phyloP scores from a whole-genome alignment of 495 filamentous ascomycete genomes.

The Clavariopsis aquatica region DNA sequence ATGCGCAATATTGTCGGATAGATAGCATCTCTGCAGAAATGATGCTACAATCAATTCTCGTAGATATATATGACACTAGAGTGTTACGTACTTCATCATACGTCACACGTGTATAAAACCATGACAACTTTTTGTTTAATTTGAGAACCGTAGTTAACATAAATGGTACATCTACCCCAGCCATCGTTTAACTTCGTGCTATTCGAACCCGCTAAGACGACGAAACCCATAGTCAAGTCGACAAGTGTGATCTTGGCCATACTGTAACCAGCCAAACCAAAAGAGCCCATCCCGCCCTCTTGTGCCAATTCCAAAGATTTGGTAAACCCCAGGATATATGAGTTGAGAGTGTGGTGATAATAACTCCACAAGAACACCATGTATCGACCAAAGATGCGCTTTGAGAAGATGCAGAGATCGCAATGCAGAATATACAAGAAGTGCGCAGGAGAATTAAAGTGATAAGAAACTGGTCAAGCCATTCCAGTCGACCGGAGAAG shows the following conservation, averaged over 20 bases:
- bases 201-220: not conserved
- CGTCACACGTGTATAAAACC: not conserved
- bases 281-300: conserved; percentile 2
- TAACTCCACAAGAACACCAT: conserved; percentile 3
- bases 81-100: no score
- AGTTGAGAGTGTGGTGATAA: conserved; percentile 1
- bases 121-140: not conserved
- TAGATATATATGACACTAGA: no score
- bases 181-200: not conserved
- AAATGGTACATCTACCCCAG: not conserved
- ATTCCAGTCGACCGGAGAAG: not conserved
- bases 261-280: not conserved
- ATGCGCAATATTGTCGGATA: no score
- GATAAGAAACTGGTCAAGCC: conserved; percentile 12
- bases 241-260: conserved; percentile 2
- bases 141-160: not conserved
- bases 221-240: not conserved
- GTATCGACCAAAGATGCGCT: conserved; percentile 2
- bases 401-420: conserved; percentile 2
- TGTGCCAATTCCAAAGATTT: not conserved
- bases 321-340: not conserved
- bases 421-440: conserved; percentile 37
- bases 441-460: conserved; percentile 34
- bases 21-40: no score
- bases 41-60: no score